Conservation (phyloP, 2,329 filamentous ascomycete genomes). For the Chalaropsis thielavioides region DNA sequence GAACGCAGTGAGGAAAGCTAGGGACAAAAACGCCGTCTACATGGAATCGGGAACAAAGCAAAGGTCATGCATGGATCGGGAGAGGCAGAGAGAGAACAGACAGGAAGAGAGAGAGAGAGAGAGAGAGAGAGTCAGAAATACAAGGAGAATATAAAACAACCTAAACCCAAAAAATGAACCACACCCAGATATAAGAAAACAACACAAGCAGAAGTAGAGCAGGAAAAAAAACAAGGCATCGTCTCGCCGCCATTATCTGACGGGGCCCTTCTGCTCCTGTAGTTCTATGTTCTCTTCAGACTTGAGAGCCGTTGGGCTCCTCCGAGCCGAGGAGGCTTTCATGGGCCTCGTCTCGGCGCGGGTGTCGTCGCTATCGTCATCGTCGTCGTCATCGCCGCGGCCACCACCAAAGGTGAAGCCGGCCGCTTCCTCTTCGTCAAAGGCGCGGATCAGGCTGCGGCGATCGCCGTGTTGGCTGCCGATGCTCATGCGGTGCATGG, state of each 20-base stretch:
- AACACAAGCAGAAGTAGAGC: slow-evolving; percentile 3
- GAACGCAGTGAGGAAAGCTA: neutral
- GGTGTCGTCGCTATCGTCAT: slow-evolving; percentile 42
- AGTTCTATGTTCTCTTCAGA: slow-evolving; percentile 36
- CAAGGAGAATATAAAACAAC: slow-evolving; percentile 1
- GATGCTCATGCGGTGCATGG: slow-evolving; percentile 48
- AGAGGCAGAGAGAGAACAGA: neutral
- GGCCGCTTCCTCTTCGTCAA: slow-evolving; percentile 66
- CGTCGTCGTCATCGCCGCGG: slow-evolving; percentile 68
- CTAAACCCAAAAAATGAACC: slow-evolving; percentile 9
- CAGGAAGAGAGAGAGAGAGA: neutral
- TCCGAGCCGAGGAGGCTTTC: slow-evolving; percentile 20
- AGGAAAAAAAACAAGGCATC: slow-evolving; percentile 7
- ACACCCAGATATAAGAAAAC: neutral
- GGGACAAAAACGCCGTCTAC: neutral
- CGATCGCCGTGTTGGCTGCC: slow-evolving; percentile 54
- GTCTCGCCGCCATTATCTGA: slow-evolving; percentile 18
- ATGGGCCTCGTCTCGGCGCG: slow-evolving; percentile 18
- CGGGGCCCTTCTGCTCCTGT: slow-evolving; percentile 30
- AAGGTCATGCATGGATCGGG: neutral
- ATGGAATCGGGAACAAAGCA: neutral
- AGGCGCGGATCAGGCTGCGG: slow-evolving; percentile 72
- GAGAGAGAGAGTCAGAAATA: neutral
- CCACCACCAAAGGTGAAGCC: slow-evolving; percentile 55
- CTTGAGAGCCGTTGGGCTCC: slow-evolving; percentile 27